Base-by-base conservation (phyloP, 371 early-diverging fungal genomes). In the Rhizopus delemar region DNA sequence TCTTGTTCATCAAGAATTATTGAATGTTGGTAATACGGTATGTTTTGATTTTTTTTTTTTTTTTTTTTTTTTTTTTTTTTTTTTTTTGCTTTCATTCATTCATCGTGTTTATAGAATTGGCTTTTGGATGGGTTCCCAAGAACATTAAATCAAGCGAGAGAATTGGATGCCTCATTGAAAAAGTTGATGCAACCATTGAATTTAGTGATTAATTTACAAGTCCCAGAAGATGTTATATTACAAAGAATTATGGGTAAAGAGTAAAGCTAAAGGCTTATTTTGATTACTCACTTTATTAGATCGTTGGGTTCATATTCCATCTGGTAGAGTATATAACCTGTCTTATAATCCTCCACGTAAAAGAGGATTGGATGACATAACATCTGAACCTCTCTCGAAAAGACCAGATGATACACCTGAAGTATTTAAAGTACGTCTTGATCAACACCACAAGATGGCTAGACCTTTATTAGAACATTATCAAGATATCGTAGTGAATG, bases 51-150 rank as follows among this genome's bases (percentile, higher is more conserved):
- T 29, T 2, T 41, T 34, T 29, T 0, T 62, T 46, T 15, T 15
- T 36, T 22, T 9, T 34, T n/a, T n/a, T n/a, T n/a, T n/a, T 39
- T 50, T 29, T 2, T 41, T 34, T 29, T 0, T 62, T 41, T 3
- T 38, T 41, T 22, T 15, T 11, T 45, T 9, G 41, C 13, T 12
- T 33, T 15, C 4, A 36, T 6, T 3, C 16, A 15, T 34, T 1
- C 33, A 13, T 61, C 34, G 52, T 16, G 55, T 8, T 33, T 54
- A 34, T 66, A 87, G 74, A 85, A 84, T 59, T 93, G 94, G 90
- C 74, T 98, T 9, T 84, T 98, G 16, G 99, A 98, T 80, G 99
- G 99, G 12, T 99, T 95, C 70, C 99, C 99, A 41, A 84, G 99
- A 45, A 96, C 91, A 3, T 65, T 92, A 29, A 63, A 66, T 4